phyloP scores from a whole-genome alignment of 768 basidiomycete species.

The Exsudoporus frostii region DNA sequence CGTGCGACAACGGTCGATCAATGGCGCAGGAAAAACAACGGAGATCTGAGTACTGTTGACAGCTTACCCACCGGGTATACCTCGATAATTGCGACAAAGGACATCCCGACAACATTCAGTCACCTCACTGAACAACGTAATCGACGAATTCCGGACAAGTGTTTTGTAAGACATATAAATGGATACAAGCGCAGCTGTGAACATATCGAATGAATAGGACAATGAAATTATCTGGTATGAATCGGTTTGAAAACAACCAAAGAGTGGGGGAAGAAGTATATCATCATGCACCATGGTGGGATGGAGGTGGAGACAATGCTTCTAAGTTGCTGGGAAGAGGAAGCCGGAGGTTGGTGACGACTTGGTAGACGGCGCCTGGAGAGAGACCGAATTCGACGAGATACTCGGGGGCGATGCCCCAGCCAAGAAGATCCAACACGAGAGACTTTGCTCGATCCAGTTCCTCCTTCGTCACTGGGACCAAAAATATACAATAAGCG shows the following conservation, averaged over 20 bases:
- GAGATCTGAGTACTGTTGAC: neutral
- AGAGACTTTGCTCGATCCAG: conserved; percentile 43
- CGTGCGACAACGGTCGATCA: neutral
- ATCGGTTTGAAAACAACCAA: neutral
- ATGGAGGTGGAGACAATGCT: neutral
- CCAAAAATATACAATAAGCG: neutral
- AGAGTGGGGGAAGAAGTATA: neutral
- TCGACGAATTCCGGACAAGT: neutral
- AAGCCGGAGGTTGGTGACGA: conserved; percentile 44
- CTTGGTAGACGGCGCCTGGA: conserved; percentile 33
- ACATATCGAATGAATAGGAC: neutral
- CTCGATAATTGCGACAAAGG: neutral
- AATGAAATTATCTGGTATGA: neutral
- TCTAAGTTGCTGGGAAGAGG: conserved; percentile 30
- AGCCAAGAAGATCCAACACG: conserved; percentile 55
- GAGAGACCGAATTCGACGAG: conserved; percentile 45
- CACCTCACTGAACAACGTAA: neutral
- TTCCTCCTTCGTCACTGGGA: conserved; percentile 40
- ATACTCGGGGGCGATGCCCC: conserved; percentile 51
- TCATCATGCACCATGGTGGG: neutral
- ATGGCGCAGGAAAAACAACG: neutral
- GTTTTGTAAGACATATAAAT: neutral
- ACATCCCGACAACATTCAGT: neutral
- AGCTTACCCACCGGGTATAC: neutral
- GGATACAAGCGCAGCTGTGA: neutral